Base-by-base conservation (phyloP, 2,329 filamentous ascomycete genomes). In the Colletotrichum navitas region DNA sequence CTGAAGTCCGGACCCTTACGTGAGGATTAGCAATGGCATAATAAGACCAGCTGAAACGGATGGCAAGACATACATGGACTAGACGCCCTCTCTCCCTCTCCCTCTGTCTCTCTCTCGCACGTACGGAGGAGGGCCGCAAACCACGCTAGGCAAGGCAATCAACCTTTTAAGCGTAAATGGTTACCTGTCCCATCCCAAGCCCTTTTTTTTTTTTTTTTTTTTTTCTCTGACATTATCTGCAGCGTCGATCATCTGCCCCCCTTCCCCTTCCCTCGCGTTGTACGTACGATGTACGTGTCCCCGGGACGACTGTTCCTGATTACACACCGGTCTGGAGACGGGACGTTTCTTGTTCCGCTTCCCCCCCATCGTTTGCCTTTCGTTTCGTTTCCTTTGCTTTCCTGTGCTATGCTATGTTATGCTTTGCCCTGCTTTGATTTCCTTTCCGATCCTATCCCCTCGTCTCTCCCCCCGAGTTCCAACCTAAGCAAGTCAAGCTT, bases 161-260 rank as follows among this genome's bases (percentile, higher is more conserved):
- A 45, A 10, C 5, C 21, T 63, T 70, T 71, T 71, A 71, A 71
- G 68, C 68, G 68, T 71, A 71, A 71, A 71, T 68, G n/a, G 24
- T 59, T 43, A 43, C 21, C 56, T 63, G 64, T 68, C 68, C 63
- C 64, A 63, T 63, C 68, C 63, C 68, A 58, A 51, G 56, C 49
- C 21, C 43, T 2, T 2, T 39, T n/a, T n/a, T n/a, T n/a, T n/a
- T n/a, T n/a, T n/a, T n/a, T n/a, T n/a, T n/a, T n/a, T n/a, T n/a
- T n/a, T 45, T 45, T 41, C 63, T 63, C 51, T 67, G 49, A 63
- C 68, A 68, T 36, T 32, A 52, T 71, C 68, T 68, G 68, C 68
- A 63, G 64, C 64, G 68, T 71, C 68, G 64, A 68, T 68, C 64
- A 68, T 62, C 56, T 54, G 26, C 54, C 62, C 18, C 41, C 14